Evolutionary conservation across 2,329 filamentous ascomycete species (phyloP), one percentile per base, ranked within the genome.

Genomic region (Penicillium sp.): DNA sequence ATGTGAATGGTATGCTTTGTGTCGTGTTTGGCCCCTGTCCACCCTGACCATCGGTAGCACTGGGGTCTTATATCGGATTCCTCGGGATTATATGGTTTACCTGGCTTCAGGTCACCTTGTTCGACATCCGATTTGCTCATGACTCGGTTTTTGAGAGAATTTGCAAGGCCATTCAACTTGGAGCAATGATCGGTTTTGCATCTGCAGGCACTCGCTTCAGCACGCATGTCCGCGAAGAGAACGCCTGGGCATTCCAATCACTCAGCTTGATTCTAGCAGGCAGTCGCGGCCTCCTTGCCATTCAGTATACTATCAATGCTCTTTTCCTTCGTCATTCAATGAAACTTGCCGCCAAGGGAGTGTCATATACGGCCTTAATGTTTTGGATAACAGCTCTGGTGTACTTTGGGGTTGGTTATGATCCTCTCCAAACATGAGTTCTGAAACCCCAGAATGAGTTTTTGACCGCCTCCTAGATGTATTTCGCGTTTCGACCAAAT

Each of bases 101-200:
- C n/a, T 84, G 80, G 80, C 71, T 82, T 23, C 68, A 80, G 42
- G 74, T 78, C 15, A 72, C 73, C 6, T 62, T 83, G 1, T 82
- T 79, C 56, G 80, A 84, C 57, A 74, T 83, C 23, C 77, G 80
- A 0, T 84, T 81, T 54, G 72, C 76, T 1, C 70, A 75, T 15
- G 80, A 84, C 57, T 79, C 74, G 26, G 66, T 83, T 22, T 80
- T 82, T 50, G 76, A 82, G 47, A 73, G 80, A 20, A 48, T 70
- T 17, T 74, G 72, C 44, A 76, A 80, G 52, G 75, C 71, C 2
- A 46, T 76, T 2, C 78, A 83, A 46, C 73, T 84, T 4, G 78
- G 73, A 16, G 73, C 78, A 27, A 79, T 84, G 74, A 70, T 80
- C 28, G 78, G 76, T 2, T 81, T 83, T 46, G 76, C 79, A 5